Base-by-base conservation (phyloP, 148 eudicot genomes). In the Camellia lanceoleosa region DNA sequence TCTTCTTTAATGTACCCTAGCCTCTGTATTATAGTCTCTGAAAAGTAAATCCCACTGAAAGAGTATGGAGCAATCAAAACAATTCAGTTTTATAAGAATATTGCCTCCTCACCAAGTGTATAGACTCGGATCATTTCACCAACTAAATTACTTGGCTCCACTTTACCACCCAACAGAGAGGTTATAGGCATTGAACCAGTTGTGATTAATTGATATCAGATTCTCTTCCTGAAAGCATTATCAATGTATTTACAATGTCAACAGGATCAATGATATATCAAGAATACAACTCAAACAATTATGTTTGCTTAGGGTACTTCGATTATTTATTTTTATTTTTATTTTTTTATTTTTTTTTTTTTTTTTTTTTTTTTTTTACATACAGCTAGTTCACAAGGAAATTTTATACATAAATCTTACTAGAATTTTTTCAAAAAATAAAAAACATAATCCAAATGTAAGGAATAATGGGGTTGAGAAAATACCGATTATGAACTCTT, bases 151-250 rank as follows among this genome's bases (percentile, higher is more conserved):
- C 54, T 72, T 77, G 74, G 47, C 41, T 73, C 14, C 46, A 86
- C 97, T n/a, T 91, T 89, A 97, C 99, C 98, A 97, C 98, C 91
- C 93, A 97, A n/a, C n/a, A 51, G 88, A 83, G 64, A 97, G 86
- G 77, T 97, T 94, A 86, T 92, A 89, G 73, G 88, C 95, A 89
- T 94, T 97, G 82, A 97, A 97, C 99, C 99, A 97, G 86, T 97
- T 97, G 92, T 97, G 99, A 80, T 97, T 97, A 73, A 97, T 97
- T 46, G 99, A 97, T 83, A 97, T 90, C 18, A 94, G n/a, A n/a
- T n/a, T 86, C 73, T 97, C 99, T 79, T 94, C 99, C 99, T 94
- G 95, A 68, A 87, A 90, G 20, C 55, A 75, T 30, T 58, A 44
- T 19, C 78, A 78, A 68, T 65, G 61, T n/a, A n/a, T 63, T 5